These are phyloP conservation scores for Amanita thiersii DNA, from an alignment of 768 basidiomycete genomes.

Conservation along the genomic window DNA sequence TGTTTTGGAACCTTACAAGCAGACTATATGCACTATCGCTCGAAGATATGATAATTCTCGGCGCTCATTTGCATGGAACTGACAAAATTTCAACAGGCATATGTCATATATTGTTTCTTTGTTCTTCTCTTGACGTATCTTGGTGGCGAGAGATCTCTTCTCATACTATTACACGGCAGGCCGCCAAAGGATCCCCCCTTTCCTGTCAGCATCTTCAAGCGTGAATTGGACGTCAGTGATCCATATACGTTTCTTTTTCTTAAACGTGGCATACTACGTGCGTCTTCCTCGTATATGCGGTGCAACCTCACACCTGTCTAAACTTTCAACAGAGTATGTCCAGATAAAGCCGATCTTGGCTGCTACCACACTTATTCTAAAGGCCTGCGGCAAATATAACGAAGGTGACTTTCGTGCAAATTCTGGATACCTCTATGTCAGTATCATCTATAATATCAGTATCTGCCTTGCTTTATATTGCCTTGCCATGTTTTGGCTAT, in stretches of 20 bases:
- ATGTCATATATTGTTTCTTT: constrained; percentile 93
- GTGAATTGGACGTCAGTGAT: constrained; percentile 89
- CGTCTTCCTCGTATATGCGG: constrained; percentile 1
- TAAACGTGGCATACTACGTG: constrained; percentile 78
- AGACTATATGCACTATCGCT: no score
- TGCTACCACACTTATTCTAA: constrained; percentile 74
- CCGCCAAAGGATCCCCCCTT: constrained; percentile 84
- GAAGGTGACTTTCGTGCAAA: constrained; percentile 81
- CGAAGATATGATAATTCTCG: not conserved
- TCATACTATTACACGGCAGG: constrained; percentile 88
- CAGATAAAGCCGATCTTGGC: constrained; percentile 93
- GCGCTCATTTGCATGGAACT: not conserved
- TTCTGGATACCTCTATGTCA: constrained; percentile 90
- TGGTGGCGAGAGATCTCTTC: constrained; percentile 88
- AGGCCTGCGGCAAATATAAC: constrained; percentile 78
- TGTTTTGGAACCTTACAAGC: constrained; percentile 13
- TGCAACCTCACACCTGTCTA: no score
- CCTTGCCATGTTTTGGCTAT: constrained; percentile 95
- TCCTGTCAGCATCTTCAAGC: constrained; percentile 75
- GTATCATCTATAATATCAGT: constrained; percentile 75
- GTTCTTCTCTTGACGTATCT: constrained; percentile 73
- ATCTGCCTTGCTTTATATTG: constrained; percentile 82
- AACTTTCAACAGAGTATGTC: constrained; percentile 73
- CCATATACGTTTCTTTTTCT: constrained; percentile 91
- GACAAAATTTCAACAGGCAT: constrained; percentile 49